These are phyloP conservation scores for Omphalea diandra DNA, from an alignment of 441 rosid species.

Conservation along the genomic window DNA sequence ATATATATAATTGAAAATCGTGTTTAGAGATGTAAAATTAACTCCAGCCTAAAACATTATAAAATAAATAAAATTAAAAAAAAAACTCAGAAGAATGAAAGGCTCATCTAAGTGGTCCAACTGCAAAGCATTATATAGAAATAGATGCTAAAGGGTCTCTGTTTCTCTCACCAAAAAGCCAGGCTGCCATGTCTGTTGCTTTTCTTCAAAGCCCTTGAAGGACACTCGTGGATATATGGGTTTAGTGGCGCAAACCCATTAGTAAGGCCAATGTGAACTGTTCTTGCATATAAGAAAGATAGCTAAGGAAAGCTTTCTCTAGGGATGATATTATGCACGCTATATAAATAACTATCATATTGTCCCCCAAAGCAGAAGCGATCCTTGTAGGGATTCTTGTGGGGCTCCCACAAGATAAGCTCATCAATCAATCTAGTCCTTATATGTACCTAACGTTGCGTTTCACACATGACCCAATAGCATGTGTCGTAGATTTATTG, in stretches of 20 bases:
- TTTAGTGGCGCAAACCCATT: slow-evolving; percentile 1
- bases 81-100: no score
- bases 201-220: slow-evolving; percentile 19
- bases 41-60: no score
- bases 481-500: no score
- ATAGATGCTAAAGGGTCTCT: neutral
- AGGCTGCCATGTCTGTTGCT: slow-evolving; percentile 33
- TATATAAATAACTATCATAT: neutral
- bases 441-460: slow-evolving; percentile 8
- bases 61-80: no score
- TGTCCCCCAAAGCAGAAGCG: slow-evolving; percentile 30
- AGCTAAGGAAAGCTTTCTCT: neutral
- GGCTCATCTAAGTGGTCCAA: no score
- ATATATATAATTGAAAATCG: no score
- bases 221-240: neutral
- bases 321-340: slow-evolving; percentile 5
- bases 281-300: neutral
- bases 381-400: no score
- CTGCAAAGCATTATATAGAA: no score
- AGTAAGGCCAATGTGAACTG: slow-evolving; percentile 14
- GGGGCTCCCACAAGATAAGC: slow-evolving; percentile 23
- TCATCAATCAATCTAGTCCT: slow-evolving; percentile 17
- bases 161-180: neutral
- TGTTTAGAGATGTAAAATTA: no score
- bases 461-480: slow-evolving; percentile 24